Percentiles rank a stretch among this genome's conserved stretches.
phyloP scores from a whole-genome alignment of 2,329 filamentous ascomycete genomes.

The Clonostachys sp. region DNA sequence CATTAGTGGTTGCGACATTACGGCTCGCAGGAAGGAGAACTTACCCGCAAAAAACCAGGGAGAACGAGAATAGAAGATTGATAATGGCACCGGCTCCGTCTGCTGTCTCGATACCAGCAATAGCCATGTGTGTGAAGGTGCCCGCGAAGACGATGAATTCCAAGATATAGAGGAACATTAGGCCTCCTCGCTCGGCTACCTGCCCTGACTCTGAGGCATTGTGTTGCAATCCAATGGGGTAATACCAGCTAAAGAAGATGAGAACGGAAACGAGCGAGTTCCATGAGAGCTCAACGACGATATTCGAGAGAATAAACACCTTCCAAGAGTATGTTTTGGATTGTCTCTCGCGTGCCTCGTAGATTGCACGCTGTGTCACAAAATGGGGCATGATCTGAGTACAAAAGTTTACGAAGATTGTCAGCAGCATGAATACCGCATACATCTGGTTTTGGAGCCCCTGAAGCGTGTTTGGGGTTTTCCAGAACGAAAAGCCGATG shows the following conservation, averaged over 20 bases:
- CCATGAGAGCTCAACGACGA: slow-evolving; percentile 8
- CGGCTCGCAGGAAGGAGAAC: not conserved
- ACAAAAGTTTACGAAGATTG: slow-evolving; percentile 66
- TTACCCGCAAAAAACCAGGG: slow-evolving; percentile 20
- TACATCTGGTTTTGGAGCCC: slow-evolving; percentile 79
- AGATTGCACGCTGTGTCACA: slow-evolving; percentile 51
- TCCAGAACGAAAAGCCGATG: slow-evolving; percentile 76
- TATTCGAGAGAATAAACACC: slow-evolving; percentile 53
- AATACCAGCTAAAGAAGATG: slow-evolving; percentile 62
- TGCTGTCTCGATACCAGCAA: slow-evolving; percentile 47
- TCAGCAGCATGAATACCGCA: slow-evolving; percentile 59
- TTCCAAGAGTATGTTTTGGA: slow-evolving; percentile 66
- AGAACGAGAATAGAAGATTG: not conserved
- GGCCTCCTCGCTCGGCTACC: slow-evolving; percentile 23
- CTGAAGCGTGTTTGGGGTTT: slow-evolving; percentile 57
- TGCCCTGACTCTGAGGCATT: slow-evolving; percentile 50
- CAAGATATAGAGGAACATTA: not conserved
- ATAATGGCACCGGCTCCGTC: not conserved
- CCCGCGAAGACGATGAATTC: not conserved
- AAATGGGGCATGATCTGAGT: slow-evolving; percentile 44
- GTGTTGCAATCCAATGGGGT: slow-evolving; percentile 58
- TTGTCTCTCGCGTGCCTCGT: slow-evolving; percentile 64
- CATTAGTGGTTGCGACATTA: too few relatives aligned
- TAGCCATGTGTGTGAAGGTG: slow-evolving; percentile 22
- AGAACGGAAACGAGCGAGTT: slow-evolving; percentile 1